A percentile compares a stretch with the other conserved stretches of the same genome.
Conservation (phyloP, 2,329 filamentous ascomycete species). For the Fusarium odoratissimum region DNA sequence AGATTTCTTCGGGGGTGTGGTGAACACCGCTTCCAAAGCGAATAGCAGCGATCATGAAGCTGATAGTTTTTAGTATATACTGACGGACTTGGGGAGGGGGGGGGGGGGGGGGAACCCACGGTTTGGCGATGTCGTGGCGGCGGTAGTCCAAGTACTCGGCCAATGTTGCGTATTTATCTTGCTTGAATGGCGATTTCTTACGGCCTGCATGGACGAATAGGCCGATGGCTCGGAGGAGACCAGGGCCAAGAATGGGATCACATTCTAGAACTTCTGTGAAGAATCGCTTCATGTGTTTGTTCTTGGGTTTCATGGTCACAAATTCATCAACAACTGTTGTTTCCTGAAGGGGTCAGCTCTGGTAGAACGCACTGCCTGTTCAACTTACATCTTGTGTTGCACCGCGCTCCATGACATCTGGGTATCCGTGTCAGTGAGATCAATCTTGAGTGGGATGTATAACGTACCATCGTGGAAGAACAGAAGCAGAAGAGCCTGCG, state of each 20-base stretch:
- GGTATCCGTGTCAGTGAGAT: not conserved
- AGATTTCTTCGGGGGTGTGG: not conserved
- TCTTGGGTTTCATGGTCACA: slow-evolving; percentile 12
- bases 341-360: slow-evolving; percentile 13
- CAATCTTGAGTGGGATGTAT: too few species aligned
- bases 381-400: slow-evolving; percentile 14
- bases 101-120: too few species aligned
- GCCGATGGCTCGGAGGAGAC: not conserved
- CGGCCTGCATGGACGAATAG: slow-evolving; percentile 17
- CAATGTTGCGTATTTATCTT: slow-evolving; percentile 7
- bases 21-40: slow-evolving; percentile 13
- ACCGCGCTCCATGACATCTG: slow-evolving; percentile 24
- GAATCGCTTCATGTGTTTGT: slow-evolving; percentile 9
- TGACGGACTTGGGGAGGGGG: too few species aligned
- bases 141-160: slow-evolving; percentile 15
- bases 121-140: slow-evolving; percentile 12
- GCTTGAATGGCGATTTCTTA: slow-evolving; percentile 18
- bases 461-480: slow-evolving; percentile 27
- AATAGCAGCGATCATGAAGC: slow-evolving; percentile 25
- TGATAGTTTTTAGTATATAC: not conserved
- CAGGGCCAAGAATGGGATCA: slow-evolving; percentile 13
- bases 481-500: slow-evolving; percentile 13
- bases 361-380: too few species aligned
- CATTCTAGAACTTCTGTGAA: slow-evolving; percentile 1
- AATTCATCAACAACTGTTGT: slow-evolving; percentile 19